Base-by-base conservation (phyloP, 768 basidiomycete genomes). In the Tulasnella calospora region DNA sequence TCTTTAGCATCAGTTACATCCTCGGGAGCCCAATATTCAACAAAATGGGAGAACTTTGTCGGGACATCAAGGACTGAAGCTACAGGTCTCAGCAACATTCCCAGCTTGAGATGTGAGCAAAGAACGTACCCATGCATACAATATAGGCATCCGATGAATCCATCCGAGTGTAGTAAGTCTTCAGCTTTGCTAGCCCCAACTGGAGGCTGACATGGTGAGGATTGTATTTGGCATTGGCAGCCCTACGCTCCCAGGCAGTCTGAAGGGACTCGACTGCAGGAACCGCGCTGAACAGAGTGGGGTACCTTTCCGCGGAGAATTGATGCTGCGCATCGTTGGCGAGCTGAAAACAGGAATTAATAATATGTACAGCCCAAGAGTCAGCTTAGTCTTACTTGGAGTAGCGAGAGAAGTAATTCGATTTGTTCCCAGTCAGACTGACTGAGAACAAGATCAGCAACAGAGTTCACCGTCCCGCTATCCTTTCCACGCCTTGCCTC, bases 301-400 rank as follows among this genome's bases (percentile, higher is more conserved):
- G 57, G 33, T 67, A 67, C 33, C 33, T 67, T 33, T 67, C 57
- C 57, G 57, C 57, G 57, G 57, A 67, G 57, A 67, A 67, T 67
- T n/a, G 23, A 33, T 67, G 57, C 57, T 67, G 57, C n/a, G 57
- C 57, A n/a, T 67, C 57, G n/a, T 67, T 67, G 23, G 57, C 57
- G 12, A 67, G 23, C 57, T 67, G 23, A 67, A 33, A 67, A 67
- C 57, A 12, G 57, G n/a, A n/a, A n/a, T 67, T n/a, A 33, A 4
- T 4, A 38, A 4, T 9, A 38, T 38, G 38, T 38, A 38, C 38
- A 38, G 38, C 38, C 5, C 38, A 38, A 38, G 38, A 38, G 38
- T 38, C 9, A 38, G 38, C 38, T 38, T 38, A 38, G 38, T 9
- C 38, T 38, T 38, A 38, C 38, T 38, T 38, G 38, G 38, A 38